Percentiles rank a stretch among this genome's conserved stretches.
Evolutionary conservation across 306 rosid species (phyloP).

Genomic region (Begonia peltatifolia): DNA sequence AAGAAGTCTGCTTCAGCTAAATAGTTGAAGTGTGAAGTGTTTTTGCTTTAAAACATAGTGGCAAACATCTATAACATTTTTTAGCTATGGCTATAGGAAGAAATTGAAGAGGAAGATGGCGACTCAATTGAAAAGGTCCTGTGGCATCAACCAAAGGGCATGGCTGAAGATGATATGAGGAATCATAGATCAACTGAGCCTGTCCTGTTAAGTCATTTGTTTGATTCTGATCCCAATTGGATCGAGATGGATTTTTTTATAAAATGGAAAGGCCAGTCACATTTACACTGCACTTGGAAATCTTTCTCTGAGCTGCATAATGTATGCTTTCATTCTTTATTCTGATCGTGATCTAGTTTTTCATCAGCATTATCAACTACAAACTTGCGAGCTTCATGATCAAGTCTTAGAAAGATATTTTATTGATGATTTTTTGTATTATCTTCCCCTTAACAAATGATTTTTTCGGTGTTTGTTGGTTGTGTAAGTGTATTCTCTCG

Average conservation of each 20-base stretch:
- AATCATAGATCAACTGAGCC: constrained; percentile 69
- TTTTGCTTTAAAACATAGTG: too few relatives aligned
- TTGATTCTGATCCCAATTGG: constrained; percentile 80
- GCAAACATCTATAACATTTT: too few relatives aligned
- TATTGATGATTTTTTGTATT: too few relatives aligned
- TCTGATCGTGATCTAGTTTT: constrained; percentile 4
- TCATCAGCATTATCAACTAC: too few relatives aligned
- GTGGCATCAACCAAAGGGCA: constrained; percentile 97
- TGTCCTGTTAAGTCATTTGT: constrained; percentile 60
- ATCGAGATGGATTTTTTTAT: constrained; percentile 71
- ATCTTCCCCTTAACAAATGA: too few relatives aligned
- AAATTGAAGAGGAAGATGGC: constrained; percentile 86
- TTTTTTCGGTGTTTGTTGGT: too few relatives aligned
- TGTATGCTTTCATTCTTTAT: constrained; percentile 32
- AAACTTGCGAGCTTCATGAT: too few relatives aligned
- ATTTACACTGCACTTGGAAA: constrained; percentile 97
- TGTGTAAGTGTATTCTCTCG: background rate
- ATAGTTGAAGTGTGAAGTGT: too few relatives aligned
- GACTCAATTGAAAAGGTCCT: constrained; percentile 93
- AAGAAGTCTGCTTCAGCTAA: too few relatives aligned
- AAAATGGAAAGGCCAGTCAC: constrained; percentile 99
- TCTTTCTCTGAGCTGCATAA: constrained; percentile 84
- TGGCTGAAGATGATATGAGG: constrained; percentile 69
- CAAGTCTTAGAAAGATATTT: too few relatives aligned
- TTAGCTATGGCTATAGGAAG: constrained; percentile 45